phyloP scores from a whole-genome alignment of 768 basidiomycete genomes.

The Podaxis sp. region DNA sequence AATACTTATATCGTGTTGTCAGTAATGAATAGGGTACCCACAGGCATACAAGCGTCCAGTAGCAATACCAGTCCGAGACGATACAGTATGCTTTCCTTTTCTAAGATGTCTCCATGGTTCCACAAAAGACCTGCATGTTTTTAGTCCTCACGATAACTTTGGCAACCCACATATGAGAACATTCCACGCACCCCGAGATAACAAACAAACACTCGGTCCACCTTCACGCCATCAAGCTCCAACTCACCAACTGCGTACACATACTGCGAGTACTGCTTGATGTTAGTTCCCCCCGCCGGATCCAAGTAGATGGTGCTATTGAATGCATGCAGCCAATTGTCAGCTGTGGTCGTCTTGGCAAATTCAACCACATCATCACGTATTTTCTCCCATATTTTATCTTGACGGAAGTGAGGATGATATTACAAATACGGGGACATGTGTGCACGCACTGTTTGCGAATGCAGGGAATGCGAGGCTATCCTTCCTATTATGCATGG shows the following conservation, averaged over 20 bases:
- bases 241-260: neutral
- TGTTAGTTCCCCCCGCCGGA: neutral
- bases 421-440: neutral
- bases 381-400: neutral
- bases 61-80: too few species aligned
- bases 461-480: neutral
- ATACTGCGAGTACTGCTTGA: neutral
- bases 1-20: too few species aligned
- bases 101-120: too few species aligned
- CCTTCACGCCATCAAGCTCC: neutral
- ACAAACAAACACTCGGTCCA: neutral
- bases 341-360: neutral
- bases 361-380: neutral
- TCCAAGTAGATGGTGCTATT: neutral
- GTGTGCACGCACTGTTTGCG: neutral
- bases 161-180: too few species aligned
- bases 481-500: neutral
- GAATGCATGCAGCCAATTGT: neutral
- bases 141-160: too few species aligned
- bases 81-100: too few species aligned
- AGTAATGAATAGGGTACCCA: too few species aligned
- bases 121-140: too few species aligned
- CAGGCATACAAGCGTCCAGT: too few species aligned
- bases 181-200: neutral
- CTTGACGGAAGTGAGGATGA: neutral